Conservation (phyloP, 225 moss, liverwort and hornwort species). For the Antitrichia curtipendula region DNA sequence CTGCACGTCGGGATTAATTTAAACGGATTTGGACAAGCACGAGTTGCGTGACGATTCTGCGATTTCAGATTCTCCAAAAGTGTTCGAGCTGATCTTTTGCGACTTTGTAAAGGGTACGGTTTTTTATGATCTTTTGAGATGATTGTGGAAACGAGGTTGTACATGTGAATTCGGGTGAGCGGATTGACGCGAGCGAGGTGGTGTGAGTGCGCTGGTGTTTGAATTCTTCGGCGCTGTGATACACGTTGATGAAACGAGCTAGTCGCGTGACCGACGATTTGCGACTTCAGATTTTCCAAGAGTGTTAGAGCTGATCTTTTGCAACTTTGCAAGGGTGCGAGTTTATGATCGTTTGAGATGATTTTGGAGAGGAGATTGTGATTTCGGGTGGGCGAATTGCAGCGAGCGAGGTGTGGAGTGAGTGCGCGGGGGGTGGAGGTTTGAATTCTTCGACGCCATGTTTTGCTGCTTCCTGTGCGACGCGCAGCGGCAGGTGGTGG, state of each 20-base stretch:
- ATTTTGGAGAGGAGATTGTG: background rate
- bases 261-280: background rate
- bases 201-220: background rate
- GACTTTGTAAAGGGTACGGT: background rate
- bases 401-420: background rate
- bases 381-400: background rate
- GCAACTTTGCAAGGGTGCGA: background rate
- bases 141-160: background rate
- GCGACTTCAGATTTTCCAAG: no score
- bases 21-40: background rate
- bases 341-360: background rate
- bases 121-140: background rate
- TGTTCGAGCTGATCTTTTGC: background rate
- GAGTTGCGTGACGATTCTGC: background rate
- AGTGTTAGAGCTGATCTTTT: background rate
- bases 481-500: background rate
- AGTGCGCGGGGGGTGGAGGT: background rate
- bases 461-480: slow-evolving; percentile 5
- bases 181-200: background rate
- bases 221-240: background rate
- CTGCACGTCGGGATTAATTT: background rate
- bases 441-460: background rate
- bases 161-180: background rate
- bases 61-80: background rate
- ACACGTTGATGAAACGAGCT: background rate